phyloP scores from a whole-genome alignment of 768 basidiomycete genomes.

The Leccinum subgranulosum region DNA sequence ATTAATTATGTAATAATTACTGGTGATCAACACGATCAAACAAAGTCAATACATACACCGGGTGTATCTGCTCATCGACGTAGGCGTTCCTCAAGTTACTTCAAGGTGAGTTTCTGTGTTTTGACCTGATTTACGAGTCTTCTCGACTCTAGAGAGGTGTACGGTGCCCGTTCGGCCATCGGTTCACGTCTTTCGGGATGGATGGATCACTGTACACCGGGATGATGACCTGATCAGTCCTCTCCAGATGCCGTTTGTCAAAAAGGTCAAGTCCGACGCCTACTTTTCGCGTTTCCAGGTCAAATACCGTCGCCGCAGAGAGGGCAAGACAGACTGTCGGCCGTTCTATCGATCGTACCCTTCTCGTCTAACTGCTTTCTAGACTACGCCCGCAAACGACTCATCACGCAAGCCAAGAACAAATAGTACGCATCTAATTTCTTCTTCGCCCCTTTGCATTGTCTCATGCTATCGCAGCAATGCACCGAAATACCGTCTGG shows the following conservation, averaged over 20 bases:
- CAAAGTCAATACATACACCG: constrained; percentile 16
- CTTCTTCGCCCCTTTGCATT: not conserved
- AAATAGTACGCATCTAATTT: constrained; percentile 78
- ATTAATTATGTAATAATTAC: constrained; percentile 14
- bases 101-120: constrained; percentile 38
- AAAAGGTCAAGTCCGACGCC: constrained; percentile 92
- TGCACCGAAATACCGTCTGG: constrained; percentile 96
- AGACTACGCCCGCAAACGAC: constrained; percentile 98
- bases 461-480: constrained; percentile 49
- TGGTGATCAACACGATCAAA: constrained; percentile 30
- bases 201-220: constrained; percentile 25
- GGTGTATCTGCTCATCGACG: constrained; percentile 23
- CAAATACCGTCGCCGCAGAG: constrained; percentile 95
- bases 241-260: constrained; percentile 89
- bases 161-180: not conserved
- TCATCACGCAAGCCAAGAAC: constrained; percentile 98
- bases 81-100: constrained; percentile 29
- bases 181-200: constrained; percentile 19
- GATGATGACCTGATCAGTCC: constrained; percentile 31
- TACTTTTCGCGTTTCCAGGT: constrained; percentile 99
- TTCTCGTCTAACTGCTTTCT: constrained; percentile 6
- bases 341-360: constrained; percentile 7
- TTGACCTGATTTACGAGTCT: not conserved
- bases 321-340: constrained; percentile 98
- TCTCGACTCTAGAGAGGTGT: not conserved